Evolutionary conservation across 2,329 filamentous ascomycete genomes (phyloP).

Genomic region (Didymella exigua): DNA sequence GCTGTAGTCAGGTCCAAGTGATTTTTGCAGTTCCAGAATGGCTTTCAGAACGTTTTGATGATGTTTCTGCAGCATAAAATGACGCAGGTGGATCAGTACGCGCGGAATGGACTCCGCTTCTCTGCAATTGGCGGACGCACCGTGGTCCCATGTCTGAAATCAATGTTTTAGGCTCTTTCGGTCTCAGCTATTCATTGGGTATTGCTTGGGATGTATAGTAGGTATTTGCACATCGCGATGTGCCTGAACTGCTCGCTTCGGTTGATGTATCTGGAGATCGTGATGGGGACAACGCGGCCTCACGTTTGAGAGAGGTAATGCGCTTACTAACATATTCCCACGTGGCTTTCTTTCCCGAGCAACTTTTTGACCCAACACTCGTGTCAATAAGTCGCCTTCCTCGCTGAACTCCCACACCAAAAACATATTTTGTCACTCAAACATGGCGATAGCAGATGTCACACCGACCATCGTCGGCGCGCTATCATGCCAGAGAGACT

Average conservation of each 20-base stretch:
- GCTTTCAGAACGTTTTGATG: background rate
- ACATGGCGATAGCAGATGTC: slow-evolving; percentile 27
- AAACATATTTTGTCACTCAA: background rate
- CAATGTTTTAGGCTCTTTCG: background rate
- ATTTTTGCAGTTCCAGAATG: background rate
- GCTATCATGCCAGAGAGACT: slow-evolving; percentile 40
- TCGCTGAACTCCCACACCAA: slow-evolving; percentile 12
- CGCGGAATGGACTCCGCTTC: background rate
- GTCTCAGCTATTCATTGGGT: slow-evolving; percentile 5
- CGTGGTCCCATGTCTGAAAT: background rate
- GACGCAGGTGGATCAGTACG: background rate
- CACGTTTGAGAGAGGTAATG: background rate
- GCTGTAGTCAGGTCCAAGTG: background rate
- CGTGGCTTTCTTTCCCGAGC: slow-evolving; percentile 19
- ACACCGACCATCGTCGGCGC: slow-evolving; percentile 38
- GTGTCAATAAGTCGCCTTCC: background rate
- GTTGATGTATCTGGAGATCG: background rate
- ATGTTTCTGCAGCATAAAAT: background rate
- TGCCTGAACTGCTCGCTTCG: background rate
- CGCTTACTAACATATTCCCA: slow-evolving; percentile 24
- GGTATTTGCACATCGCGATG: background rate
- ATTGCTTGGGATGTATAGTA: background rate
- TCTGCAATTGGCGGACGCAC: background rate
- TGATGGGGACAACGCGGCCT: background rate
- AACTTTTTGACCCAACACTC: background rate